A percentile compares a stretch with the other conserved stretches of the same genome.
These are phyloP conservation scores for Erucastrum elatum DNA, from an alignment of 345 rosid genomes.

Conservation along the genomic window DNA sequence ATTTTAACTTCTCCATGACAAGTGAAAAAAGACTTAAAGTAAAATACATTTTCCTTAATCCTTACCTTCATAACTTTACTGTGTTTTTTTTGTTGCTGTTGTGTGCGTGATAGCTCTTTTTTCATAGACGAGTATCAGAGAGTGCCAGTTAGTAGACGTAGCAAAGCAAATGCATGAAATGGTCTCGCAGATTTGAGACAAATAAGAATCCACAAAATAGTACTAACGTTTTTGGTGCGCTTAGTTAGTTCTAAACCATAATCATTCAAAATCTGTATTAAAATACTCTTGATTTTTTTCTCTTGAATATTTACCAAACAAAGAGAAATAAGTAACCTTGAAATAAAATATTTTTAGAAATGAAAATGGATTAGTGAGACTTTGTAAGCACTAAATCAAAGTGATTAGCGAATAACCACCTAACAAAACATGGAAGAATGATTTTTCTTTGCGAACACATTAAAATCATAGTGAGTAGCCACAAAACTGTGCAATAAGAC, in stretches of 20 bases:
- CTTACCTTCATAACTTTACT: background rate
- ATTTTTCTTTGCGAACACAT: background rate
- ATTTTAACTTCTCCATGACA: background rate
- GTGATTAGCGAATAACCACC: slow-evolving; percentile 10
- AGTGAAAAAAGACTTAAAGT: background rate
- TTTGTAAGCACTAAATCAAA: slow-evolving; percentile 15
- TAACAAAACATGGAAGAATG: slow-evolving; percentile 6
- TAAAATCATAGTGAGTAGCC: slow-evolving; percentile 8
- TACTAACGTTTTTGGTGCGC: background rate
- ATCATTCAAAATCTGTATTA: background rate
- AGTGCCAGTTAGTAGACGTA: background rate
- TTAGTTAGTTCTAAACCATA: background rate
- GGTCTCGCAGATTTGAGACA: background rate
- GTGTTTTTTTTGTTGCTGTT: background rate
- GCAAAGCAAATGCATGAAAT: background rate
- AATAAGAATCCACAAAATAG: background rate
- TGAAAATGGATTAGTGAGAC: background rate
- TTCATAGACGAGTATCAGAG: background rate
- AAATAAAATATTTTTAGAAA: background rate
- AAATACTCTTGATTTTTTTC: background rate
- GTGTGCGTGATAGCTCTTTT: background rate
- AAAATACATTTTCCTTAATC: background rate
- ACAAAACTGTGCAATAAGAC: slow-evolving; percentile 17
- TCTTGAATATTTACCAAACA: background rate
- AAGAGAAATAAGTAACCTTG: background rate